A percentile compares a stretch with the other conserved stretches of the same genome.
phyloP scores from a whole-genome alignment of 2,329 filamentous ascomycete genomes.

The Aspergillus felis region DNA sequence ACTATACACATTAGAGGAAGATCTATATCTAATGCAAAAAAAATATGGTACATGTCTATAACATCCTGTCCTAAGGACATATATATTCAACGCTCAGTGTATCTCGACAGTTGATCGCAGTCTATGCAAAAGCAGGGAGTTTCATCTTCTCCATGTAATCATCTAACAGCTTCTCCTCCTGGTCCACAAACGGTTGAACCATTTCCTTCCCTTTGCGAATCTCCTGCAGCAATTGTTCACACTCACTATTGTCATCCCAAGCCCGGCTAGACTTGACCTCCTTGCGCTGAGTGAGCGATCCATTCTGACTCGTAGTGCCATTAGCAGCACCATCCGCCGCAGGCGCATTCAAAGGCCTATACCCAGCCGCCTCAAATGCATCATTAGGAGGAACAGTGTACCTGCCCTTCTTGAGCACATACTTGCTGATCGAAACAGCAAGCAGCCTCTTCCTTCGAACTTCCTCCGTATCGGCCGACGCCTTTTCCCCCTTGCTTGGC shows the following conservation, averaged over 20 bases:
- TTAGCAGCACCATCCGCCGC: slow-evolving; percentile 14
- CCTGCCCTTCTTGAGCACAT: slow-evolving; percentile 73
- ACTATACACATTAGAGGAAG: not conserved
- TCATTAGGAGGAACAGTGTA: slow-evolving; percentile 77
- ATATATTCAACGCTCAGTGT: not conserved
- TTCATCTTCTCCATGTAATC: slow-evolving; percentile 16
- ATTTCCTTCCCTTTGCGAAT: slow-evolving; percentile 50
- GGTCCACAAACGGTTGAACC: slow-evolving; percentile 34
- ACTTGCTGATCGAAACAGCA: slow-evolving; percentile 69
- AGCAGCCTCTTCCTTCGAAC: slow-evolving; percentile 58
- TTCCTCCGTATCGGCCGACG: slow-evolving; percentile 11
- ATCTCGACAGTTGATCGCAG: not conserved
- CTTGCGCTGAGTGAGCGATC: not conserved
- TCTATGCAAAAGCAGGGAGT: slow-evolving; percentile 10
- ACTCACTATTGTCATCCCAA: slow-evolving; percentile 46
- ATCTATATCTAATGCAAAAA: not conserved
- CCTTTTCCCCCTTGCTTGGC: slow-evolving; percentile 28
- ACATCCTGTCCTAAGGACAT: not conserved
- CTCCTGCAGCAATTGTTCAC: slow-evolving; percentile 55
- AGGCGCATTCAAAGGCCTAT: slow-evolving; percentile 57
- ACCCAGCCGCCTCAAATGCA: slow-evolving; percentile 62
- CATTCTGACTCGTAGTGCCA: not conserved
- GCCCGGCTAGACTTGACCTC: slow-evolving; percentile 7
- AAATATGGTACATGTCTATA: not conserved
- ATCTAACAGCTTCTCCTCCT: slow-evolving; percentile 15